phyloP scores from a whole-genome alignment of 1,284 basidiomycete genomes.

The Boletus smithii region DNA sequence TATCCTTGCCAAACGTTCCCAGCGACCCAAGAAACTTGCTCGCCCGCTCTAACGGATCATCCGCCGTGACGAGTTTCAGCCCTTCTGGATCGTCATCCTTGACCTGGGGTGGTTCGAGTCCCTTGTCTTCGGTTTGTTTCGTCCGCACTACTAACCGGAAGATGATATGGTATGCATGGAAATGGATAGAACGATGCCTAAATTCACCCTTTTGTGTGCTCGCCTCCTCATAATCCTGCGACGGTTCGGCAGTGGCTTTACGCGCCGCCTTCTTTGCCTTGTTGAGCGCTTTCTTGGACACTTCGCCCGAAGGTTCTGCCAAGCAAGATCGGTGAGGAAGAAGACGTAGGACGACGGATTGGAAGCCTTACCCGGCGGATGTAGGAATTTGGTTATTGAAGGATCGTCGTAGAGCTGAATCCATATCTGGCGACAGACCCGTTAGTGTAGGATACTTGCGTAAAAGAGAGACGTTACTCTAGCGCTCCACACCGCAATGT shows the following conservation, averaged over 20 bases:
- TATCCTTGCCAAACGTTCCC: conserved; percentile 46
- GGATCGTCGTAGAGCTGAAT: conserved; percentile 75
- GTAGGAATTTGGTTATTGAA: conserved; percentile 44
- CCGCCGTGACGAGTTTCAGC: conserved; percentile 58
- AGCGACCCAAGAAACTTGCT: conserved; percentile 73
- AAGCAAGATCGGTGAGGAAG: conserved; percentile 22
- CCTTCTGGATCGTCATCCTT: conserved; percentile 88
- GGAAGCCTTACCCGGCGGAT: conserved; percentile 28
- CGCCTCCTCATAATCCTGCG: conserved; percentile 44
- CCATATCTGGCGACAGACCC: conserved; percentile 57
- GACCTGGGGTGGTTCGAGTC: conserved; percentile 54
- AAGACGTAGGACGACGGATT: conserved; percentile 29
- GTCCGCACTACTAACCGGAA: conserved; percentile 24
- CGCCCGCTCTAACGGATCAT: conserved; percentile 77
- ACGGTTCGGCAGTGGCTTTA: conserved; percentile 63
- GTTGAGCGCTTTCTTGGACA: conserved; percentile 80
- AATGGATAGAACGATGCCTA: conserved; percentile 20
- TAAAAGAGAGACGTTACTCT: conserved; percentile 42
- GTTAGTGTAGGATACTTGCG: conserved; percentile 13
- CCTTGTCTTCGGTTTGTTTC: conserved; percentile 67
- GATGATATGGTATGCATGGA: conserved; percentile 15
- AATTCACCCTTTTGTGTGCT: conserved; percentile 39
- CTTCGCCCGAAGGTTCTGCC: conserved; percentile 54
- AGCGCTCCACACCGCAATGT: conserved; percentile 69
- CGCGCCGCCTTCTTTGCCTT: conserved; percentile 84